phyloP scores from a whole-genome alignment of 768 basidiomycete species.

The Calocybe indica region DNA sequence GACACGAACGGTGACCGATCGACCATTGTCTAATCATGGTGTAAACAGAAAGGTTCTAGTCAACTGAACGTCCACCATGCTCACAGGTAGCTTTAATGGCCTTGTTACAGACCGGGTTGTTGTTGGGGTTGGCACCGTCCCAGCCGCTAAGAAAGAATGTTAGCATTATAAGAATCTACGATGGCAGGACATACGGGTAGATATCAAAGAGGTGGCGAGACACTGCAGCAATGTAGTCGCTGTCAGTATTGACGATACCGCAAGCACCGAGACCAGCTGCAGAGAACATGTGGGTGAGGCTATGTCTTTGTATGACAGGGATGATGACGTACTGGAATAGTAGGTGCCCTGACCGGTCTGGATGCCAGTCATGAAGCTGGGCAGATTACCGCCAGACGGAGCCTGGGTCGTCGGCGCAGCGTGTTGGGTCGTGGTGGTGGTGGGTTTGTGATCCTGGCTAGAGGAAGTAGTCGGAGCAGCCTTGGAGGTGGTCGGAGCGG shows the following conservation, averaged over 20 bases:
- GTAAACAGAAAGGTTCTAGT: constrained; percentile 2
- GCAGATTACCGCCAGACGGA: constrained; percentile 15
- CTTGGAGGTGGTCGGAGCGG: constrained; percentile 14
- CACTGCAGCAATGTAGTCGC: constrained; percentile 52
- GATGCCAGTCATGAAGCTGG: constrained; percentile 40
- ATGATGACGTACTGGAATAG: constrained; percentile 34
- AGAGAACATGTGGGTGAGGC: constrained; percentile 5
- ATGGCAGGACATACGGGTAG: constrained; percentile 44
- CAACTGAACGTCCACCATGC: constrained; percentile 8
- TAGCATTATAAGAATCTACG: background rate
- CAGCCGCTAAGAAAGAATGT: constrained; percentile 40
- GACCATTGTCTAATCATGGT: constrained; percentile 41
- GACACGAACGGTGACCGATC: constrained; percentile 39
- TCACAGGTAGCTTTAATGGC: constrained; percentile 44
- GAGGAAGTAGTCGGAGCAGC: constrained; percentile 10
- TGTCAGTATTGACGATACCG: constrained; percentile 48
- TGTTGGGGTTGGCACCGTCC: constrained; percentile 57
- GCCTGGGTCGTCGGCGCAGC: constrained; percentile 6
- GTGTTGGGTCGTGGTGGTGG: constrained; percentile 6
- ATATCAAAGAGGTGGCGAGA: constrained; percentile 49
- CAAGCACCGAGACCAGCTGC: constrained; percentile 60
- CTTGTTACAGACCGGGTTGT: constrained; percentile 65
- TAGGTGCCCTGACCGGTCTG: constrained; percentile 53
- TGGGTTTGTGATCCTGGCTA: constrained; percentile 6
- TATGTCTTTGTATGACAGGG: background rate